Conservation (phyloP, 805 yeast genomes). For the Ogataea dorogensis region DNA sequence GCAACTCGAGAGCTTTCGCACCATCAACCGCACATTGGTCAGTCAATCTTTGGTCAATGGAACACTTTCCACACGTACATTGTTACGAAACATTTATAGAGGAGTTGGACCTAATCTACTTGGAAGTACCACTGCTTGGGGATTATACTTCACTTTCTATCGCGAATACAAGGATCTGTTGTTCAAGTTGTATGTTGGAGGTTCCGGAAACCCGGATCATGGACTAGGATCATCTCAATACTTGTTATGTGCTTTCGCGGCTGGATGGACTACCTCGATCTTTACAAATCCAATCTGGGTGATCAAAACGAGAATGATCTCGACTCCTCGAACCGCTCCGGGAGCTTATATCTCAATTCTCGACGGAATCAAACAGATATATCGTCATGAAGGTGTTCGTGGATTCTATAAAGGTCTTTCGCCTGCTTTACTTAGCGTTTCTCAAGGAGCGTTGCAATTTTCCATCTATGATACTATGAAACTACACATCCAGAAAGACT, state of each 20-base stretch:
- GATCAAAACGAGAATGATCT: constrained; percentile 81
- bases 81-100: constrained; percentile 49
- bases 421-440: constrained; percentile 75
- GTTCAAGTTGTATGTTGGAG: constrained; percentile 2
- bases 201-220: constrained; percentile 27
- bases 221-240: constrained; percentile 44
- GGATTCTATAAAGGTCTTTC: constrained; percentile 84
- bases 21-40: constrained; percentile 22
- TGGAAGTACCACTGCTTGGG: constrained; percentile 90
- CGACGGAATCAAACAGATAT: constrained; percentile 54
- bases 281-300: constrained; percentile 96
- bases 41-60: constrained; percentile 13
- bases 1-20: constrained; percentile 30
- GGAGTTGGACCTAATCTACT: constrained; percentile 78
- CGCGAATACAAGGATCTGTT: constrained; percentile 49
- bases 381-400: constrained; percentile 50
- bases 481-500: constrained; percentile 26
- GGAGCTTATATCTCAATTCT: constrained; percentile 57
- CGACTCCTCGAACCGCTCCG: constrained; percentile 43
- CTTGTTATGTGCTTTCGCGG: constrained; percentile 55
- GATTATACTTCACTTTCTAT: constrained; percentile 78
- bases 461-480: constrained; percentile 82
- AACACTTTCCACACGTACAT: constrained; percentile 9
- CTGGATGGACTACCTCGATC: constrained; percentile 75
- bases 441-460: constrained; percentile 88